phyloP scores from a whole-genome alignment of 257 asterid species.

The Ophiorrhiza pumila region DNA sequence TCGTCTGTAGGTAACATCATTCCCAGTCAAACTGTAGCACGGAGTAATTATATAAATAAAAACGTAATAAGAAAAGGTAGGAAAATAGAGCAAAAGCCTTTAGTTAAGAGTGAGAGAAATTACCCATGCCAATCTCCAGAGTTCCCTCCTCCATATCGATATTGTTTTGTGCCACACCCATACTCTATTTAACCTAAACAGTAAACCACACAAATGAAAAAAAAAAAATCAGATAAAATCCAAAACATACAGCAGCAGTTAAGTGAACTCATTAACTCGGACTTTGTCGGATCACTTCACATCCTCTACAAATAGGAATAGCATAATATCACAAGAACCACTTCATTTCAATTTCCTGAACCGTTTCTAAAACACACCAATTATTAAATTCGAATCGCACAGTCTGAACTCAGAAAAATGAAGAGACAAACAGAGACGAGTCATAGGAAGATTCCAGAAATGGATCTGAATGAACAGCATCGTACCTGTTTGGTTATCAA shows the following conservation, averaged over 20 bases:
- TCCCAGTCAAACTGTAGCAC: background rate
- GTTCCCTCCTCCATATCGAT: slow-evolving; percentile 75
- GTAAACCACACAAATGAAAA: background rate
- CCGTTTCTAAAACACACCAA: background rate
- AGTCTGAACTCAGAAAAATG: background rate
- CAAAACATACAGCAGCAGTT: background rate
- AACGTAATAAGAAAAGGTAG: background rate
- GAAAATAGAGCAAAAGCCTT: background rate
- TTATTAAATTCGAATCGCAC: background rate
- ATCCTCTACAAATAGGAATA: background rate
- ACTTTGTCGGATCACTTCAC: background rate
- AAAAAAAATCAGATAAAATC: slow-evolving; percentile 6
- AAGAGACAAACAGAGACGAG: background rate
- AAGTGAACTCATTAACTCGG: background rate
- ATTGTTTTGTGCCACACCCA: slow-evolving; percentile 60
- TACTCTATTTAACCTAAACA: slow-evolving; percentile 36
- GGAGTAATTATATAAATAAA: background rate
- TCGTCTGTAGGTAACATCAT: background rate
- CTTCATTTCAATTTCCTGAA: background rate
- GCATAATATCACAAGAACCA: background rate
- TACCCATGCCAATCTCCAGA: slow-evolving; percentile 93
- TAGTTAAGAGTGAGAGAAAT: slow-evolving; percentile 3
- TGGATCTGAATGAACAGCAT: slow-evolving; percentile 24
- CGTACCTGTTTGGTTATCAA: slow-evolving; percentile 17
- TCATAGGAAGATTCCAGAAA: background rate